Evolutionary conservation across 257 asterid species (phyloP).

Genomic region (Plectranthus barbatus): DNA sequence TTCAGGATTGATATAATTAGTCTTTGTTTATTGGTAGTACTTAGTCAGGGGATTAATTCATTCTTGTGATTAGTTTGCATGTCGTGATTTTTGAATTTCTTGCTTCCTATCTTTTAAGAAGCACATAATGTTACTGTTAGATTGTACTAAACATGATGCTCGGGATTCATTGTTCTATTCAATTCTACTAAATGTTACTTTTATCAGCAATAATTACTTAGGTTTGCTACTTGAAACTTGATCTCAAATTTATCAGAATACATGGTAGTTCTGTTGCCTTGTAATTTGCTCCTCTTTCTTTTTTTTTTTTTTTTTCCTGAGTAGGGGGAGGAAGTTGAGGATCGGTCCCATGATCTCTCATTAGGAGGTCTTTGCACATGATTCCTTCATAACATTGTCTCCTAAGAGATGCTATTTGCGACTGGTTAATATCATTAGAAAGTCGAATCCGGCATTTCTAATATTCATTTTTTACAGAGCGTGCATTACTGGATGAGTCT

Average conservation of each 20-base stretch:
- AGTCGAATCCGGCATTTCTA: not conserved
- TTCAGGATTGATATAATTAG: not conserved
- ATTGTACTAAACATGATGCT: not conserved
- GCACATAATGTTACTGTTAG: not conserved
- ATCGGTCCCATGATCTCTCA: no score
- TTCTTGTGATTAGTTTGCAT: not conserved
- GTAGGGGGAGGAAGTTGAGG: no score
- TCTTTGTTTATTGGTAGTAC: not conserved
- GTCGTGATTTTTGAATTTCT: not conserved
- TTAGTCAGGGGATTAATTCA: not conserved
- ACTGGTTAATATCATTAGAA: not conserved
- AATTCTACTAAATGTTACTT: not conserved
- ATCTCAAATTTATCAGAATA: not conserved
- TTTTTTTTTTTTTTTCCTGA: no score
- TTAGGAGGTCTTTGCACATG: not conserved
- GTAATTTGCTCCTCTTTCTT: not conserved
- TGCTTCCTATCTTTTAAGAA: not conserved
- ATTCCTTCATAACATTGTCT: no score
- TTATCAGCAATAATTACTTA: not conserved
- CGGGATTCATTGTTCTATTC: not conserved
- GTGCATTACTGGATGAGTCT: constrained; percentile 34
- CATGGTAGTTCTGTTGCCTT: not conserved
- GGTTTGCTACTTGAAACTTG: not conserved
- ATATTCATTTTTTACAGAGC: constrained; percentile 30
- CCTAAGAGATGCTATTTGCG: no score